Evolutionary conservation across 257 asterid species (phyloP).

Genomic region (Forsythia viridissima): DNA sequence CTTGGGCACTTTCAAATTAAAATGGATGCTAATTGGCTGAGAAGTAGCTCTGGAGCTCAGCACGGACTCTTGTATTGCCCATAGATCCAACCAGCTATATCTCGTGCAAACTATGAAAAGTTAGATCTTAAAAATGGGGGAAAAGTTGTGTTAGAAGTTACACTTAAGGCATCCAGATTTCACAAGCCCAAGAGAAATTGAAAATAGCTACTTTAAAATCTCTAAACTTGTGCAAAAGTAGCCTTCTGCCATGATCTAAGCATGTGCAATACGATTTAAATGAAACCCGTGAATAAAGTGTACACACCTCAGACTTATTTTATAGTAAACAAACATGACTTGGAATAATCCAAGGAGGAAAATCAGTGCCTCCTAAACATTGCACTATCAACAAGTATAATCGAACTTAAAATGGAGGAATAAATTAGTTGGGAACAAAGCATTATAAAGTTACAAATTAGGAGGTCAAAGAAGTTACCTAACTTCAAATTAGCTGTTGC

Average conservation of each 20-base stretch:
- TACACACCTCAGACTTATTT: not conserved
- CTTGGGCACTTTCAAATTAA: too few species aligned
- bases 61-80: too few species aligned
- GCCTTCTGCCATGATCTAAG: not conserved
- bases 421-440: not conserved
- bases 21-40: too few species aligned
- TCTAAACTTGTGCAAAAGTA: slow-evolving; percentile 20
- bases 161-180: not conserved
- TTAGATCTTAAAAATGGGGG: too few species aligned
- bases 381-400: slow-evolving; percentile 14
- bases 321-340: slow-evolving; percentile 1
- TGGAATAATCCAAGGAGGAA: slow-evolving; percentile 6
- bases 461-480: slow-evolving; percentile 46
- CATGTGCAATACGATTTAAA: not conserved
- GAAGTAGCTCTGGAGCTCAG: too few species aligned
- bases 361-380: not conserved
- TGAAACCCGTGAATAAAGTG: not conserved
- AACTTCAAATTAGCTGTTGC: slow-evolving; percentile 66
- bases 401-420: slow-evolving; percentile 9
- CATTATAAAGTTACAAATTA: slow-evolving; percentile 8
- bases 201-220: not conserved
- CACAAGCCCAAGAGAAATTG: not conserved
- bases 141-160: not conserved
- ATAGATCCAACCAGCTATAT: too few species aligned
- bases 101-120: too few species aligned